These are phyloP conservation scores for Boehmeria nivea DNA, from an alignment of 306 rosid genomes.

Conservation along the genomic window DNA sequence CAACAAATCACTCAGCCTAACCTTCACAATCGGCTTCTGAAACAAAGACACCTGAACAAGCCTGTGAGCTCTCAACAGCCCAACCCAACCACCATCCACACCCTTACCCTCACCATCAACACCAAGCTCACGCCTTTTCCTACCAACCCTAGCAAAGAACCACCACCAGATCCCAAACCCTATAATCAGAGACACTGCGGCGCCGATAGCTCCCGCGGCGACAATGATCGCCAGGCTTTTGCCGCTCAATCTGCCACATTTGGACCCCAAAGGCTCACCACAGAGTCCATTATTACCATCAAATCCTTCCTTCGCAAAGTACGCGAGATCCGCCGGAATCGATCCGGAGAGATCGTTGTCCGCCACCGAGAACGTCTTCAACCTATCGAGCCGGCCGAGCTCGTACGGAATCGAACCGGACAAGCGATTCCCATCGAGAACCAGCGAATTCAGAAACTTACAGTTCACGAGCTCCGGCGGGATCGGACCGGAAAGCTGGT, in stretches of 20 bases:
- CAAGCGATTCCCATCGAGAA: conserved; percentile 27
- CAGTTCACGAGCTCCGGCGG: conserved; percentile 50
- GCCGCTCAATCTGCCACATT: conserved; percentile 41
- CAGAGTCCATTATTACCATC: conserved; percentile 44
- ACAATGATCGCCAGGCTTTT: conserved; percentile 42
- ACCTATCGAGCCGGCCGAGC: conserved; percentile 41
- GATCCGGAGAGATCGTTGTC: conserved; percentile 39
- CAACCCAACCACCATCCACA: conserved; percentile 31
- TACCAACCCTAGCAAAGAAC: conserved; percentile 27
- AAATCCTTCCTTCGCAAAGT: conserved; percentile 27
- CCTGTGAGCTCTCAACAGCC: conserved; percentile 36
- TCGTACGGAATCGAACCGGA: conserved; percentile 50
- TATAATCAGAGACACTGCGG: conserved; percentile 38
- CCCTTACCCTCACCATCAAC: conserved; percentile 24
- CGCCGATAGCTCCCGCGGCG: conserved; percentile 45
- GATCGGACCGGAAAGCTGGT: conserved; percentile 42
- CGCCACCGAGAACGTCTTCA: conserved; percentile 42
- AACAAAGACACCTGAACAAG: conserved; percentile 47
- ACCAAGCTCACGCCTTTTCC: conserved; percentile 23
- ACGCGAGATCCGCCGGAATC: conserved; percentile 34
- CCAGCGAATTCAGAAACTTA: conserved; percentile 42
- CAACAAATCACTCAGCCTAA: conserved; percentile 39
- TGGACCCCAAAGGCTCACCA: conserved; percentile 42
- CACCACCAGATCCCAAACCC: conserved; percentile 57
- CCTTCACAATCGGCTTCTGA: conserved; percentile 53